A percentile compares a stretch with the other conserved stretches of the same genome.
phyloP scores from a whole-genome alignment of 1,139 yeast species.

The Suhomyces maxii region DNA sequence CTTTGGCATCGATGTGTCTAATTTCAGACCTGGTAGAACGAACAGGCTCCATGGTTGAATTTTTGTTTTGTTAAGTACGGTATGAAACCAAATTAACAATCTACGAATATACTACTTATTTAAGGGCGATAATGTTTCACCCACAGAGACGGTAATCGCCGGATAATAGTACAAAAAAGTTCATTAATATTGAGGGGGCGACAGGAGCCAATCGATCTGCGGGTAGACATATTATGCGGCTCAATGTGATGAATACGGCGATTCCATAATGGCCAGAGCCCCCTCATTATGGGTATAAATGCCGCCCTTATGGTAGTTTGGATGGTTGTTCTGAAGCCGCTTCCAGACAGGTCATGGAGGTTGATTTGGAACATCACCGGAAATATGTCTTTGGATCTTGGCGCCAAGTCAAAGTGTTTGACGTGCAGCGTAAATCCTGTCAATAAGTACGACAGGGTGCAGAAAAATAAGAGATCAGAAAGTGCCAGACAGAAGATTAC shows the following conservation, averaged over 20 bases:
- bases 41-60: neutral
- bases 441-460: too few species aligned
- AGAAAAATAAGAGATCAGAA: too few species aligned
- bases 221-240: neutral
- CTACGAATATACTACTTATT: too few species aligned
- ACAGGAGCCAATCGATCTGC: neutral
- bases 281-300: neutral
- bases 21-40: constrained; percentile 6
- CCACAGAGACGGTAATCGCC: too few species aligned
- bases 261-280: neutral
- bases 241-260: neutral
- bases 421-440: neutral
- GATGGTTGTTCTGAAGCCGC: too few species aligned
- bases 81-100: too few species aligned
- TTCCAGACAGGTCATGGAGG: too few species aligned
- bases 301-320: too few species aligned
- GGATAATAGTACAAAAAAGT: neutral
- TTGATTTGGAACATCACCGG: neutral
- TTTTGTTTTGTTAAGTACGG: too few species aligned
- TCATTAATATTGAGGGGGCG: neutral
- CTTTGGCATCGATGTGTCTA: constrained; percentile 22
- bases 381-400: neutral
- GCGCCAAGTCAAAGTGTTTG: neutral
- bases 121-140: too few species aligned
- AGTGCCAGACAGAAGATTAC: too few species aligned